Conservation (phyloP, 169 alveolate species). For the Plasmodium blacklocki region DNA sequence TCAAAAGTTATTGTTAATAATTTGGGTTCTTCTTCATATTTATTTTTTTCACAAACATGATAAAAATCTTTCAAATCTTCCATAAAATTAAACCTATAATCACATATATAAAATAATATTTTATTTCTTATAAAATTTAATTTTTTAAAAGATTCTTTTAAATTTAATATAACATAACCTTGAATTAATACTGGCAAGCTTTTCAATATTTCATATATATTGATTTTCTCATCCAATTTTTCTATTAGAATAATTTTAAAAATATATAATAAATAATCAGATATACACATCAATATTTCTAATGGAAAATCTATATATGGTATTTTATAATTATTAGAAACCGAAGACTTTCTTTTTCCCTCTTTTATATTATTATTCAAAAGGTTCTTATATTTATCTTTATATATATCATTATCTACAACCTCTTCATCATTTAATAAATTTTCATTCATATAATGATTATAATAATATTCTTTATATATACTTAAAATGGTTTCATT, state of each 20-base stretch:
- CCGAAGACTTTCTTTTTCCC: not conserved
- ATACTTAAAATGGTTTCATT: constrained; percentile 42
- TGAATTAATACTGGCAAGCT: constrained; percentile 50
- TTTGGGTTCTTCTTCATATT: constrained; percentile 11
- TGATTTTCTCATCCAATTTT: constrained; percentile 30
- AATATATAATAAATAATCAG: constrained; percentile 40
- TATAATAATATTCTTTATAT: constrained; percentile 59
- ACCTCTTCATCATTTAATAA: not conserved
- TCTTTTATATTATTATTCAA: not conserved
- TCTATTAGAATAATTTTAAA: constrained; percentile 63
- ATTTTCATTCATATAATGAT: not conserved
- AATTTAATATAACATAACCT: constrained; percentile 64
- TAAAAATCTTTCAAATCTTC: constrained; percentile 59
- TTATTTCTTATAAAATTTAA: constrained; percentile 64
- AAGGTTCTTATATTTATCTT: constrained; percentile 1
- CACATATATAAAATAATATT: constrained; percentile 37
- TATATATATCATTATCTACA: not conserved
- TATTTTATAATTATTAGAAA: not conserved
- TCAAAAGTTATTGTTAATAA: constrained; percentile 32
- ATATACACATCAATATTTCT: constrained; percentile 46
- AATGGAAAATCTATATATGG: constrained; percentile 42
- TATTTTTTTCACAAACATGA: constrained; percentile 13
- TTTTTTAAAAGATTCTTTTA: constrained; percentile 41
- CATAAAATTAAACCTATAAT: constrained; percentile 38
- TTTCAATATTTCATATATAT: constrained; percentile 60